Base-by-base conservation (phyloP, 768 basidiomycete species). In the Suillus americanus region DNA sequence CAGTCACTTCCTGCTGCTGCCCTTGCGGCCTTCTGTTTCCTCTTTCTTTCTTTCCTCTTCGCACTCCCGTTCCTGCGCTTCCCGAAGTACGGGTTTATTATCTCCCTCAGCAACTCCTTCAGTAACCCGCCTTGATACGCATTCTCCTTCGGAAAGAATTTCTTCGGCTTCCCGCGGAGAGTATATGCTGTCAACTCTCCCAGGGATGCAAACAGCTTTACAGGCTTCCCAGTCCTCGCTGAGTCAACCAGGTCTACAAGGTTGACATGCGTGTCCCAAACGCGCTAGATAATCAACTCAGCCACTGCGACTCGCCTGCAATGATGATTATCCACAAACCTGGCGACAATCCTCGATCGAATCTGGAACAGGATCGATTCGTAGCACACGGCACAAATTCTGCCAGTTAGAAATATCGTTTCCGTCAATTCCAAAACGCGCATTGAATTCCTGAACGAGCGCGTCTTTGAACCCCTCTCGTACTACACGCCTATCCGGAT, bases 181-280 rank as follows among this genome's bases (percentile, higher is more conserved):
- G 75, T 78, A 40, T 78, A 77, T 4, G 7, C 1, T 7, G 63
- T 69, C 1, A 79, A 71, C 12, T 69, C 64, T 0, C 38, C 54
- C 38, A 73, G 66, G 0, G 69, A 66, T 13, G 35, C 3, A 65
- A 79, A 79, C 8, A 45, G 46, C 2, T 16, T 53, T 1, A 78
- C 71, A 4, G 63, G 62, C 0, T 50, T 30, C 3, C 69, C 65
- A 1, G 64, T 66, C 23, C 68, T 64, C 1, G 38, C 64, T 0
- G 69, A 60, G n/a, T 75, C 65, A 20, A 79, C 55, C 37, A 79
- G 70, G 51, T 79, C 74, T 20, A 75, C 68, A 10, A 78, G 67
- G 46, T 79, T 77, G 55, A 79, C 71, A 20, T 74, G 69, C 0
- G 70, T 68, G 16, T 68, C 69, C 64, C 67, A 65, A 2, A 75